A percentile compares a stretch with the other conserved stretches of the same genome.
phyloP scores from a whole-genome alignment of 306 rosid species.

The Casuarina cunninghamiana region DNA sequence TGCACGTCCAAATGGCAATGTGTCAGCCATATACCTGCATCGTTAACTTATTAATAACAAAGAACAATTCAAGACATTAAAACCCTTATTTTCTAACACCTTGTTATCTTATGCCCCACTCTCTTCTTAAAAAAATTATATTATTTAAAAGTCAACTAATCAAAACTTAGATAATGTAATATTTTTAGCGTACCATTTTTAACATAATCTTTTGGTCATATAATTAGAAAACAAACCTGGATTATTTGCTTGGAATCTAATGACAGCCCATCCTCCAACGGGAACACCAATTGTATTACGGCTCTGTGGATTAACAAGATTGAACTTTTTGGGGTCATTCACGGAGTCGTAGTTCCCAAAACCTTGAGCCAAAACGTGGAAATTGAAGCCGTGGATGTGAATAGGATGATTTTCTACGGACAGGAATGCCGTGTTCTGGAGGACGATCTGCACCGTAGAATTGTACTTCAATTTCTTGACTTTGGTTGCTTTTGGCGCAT shows the following conservation, averaged over 20 bases:
- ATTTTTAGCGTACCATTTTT: too few relatives aligned
- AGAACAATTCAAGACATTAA: not conserved
- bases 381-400: constrained; percentile 35
- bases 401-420: constrained; percentile 27
- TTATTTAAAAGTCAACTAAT: too few relatives aligned
- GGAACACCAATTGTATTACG: constrained; percentile 7
- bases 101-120: too few relatives aligned
- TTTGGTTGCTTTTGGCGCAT: constrained; percentile 48
- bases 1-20: constrained; percentile 80
- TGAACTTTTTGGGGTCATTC: not conserved
- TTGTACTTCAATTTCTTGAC: constrained; percentile 53
- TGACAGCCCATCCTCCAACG: constrained; percentile 12
- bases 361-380: constrained; percentile 42
- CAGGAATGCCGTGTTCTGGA: constrained; percentile 51
- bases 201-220: too few relatives aligned
- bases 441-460: constrained; percentile 57
- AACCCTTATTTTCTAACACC: too few relatives aligned
- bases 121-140: too few relatives aligned
- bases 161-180: too few relatives aligned
- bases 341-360: constrained; percentile 24
- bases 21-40: constrained; percentile 60
- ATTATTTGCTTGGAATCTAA: constrained; percentile 35
- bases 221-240: constrained; percentile 25
- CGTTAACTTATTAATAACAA: not conserved
- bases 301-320: not conserved